Evolutionary conservation across 768 basidiomycete species (phyloP), one percentile per base, ranked within the genome.

Genomic region (Tricholoma hemisulphureum): DNA sequence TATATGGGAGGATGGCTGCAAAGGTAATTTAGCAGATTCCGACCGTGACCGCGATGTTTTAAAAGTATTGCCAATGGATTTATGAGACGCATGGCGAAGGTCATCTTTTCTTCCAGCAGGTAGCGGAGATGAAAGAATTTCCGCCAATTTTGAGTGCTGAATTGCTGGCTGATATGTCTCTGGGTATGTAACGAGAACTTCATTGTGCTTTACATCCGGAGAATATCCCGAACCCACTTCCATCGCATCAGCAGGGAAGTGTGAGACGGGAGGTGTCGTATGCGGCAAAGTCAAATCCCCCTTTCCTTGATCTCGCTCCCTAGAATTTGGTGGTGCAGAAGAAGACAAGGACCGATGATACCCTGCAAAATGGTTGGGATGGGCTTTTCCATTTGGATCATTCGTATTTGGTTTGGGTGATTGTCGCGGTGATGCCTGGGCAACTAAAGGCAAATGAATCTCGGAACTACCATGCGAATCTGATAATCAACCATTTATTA

Each of bases 101-200:
- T 49, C 46, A 18, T 49, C 46, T 14, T 49, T 49, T 26, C 37
- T 54, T 9, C 24, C 39, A 2, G 16, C 16, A 43, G 23, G 55
- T 55, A 24, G 5, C 11, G 69, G 61, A 21, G 69, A 67, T 23
- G 71, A 75, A 39, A 76, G 62, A 8, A 76, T 57, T 54, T 76
- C 75, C 28, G 72, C 73, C 35, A 75, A 55, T 56, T 60, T 61
- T n/a, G 71, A 71, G 57, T 72, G 68, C 6, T 69, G 67, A 45
- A 70, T 75, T 57, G 70, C 63, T 45, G 64, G 59, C 20, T 64
- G 65, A 35, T 56, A 55, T 14, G 9, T 39, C 34, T 55, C 46
- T 8, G 45, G 10, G 21, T 21, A 13, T 18, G 13, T 21, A n/a
- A 11, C 34, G 45, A 31, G 34, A 28, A 13, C 29, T 21, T 58